Percentiles rank a stretch among this genome's conserved stretches.
Conservation (phyloP, 805 yeast genomes). For the Ogataea trehaloabstinens region DNA sequence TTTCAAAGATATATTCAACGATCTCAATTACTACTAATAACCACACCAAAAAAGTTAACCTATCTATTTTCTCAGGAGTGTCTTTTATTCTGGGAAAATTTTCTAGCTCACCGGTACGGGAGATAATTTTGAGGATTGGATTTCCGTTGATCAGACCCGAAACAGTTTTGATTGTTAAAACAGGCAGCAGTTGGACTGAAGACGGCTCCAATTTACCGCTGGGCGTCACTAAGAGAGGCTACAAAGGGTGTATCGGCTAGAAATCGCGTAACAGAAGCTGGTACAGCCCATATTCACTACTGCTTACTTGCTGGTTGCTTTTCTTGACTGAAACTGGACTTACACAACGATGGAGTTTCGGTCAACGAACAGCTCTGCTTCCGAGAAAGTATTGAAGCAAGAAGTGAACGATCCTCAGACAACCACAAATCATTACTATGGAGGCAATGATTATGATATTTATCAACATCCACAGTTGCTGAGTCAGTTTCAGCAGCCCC, state of each 20-base stretch:
- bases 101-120: conserved; percentile 8
- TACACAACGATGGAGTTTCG: conserved; percentile 7
- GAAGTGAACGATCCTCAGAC: not conserved
- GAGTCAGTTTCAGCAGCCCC: conserved; percentile 1
- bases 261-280: too few relatives aligned
- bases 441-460: not conserved
- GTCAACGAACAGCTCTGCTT: conserved; percentile 3
- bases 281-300: too few relatives aligned
- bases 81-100: conserved; percentile 4
- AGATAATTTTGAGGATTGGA: conserved; percentile 3
- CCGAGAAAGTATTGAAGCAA: conserved; percentile 8
- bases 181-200: too few relatives aligned
- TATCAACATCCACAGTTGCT: conserved; percentile 7
- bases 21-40: conserved; percentile 5
- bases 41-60: not conserved
- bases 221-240: too few relatives aligned
- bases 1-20: conserved; percentile 42
- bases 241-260: too few relatives aligned
- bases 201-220: too few relatives aligned
- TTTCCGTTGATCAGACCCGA: not conserved
- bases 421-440: not conserved
- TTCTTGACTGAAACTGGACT: too few relatives aligned
- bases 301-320: too few relatives aligned
- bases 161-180: too few relatives aligned
- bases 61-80: not conserved